Percentiles rank a stretch among this genome's conserved stretches.
These are phyloP conservation scores for Chaetomium olivaceum DNA, from an alignment of 2,329 filamentous ascomycete species.

Conservation along the genomic window DNA sequence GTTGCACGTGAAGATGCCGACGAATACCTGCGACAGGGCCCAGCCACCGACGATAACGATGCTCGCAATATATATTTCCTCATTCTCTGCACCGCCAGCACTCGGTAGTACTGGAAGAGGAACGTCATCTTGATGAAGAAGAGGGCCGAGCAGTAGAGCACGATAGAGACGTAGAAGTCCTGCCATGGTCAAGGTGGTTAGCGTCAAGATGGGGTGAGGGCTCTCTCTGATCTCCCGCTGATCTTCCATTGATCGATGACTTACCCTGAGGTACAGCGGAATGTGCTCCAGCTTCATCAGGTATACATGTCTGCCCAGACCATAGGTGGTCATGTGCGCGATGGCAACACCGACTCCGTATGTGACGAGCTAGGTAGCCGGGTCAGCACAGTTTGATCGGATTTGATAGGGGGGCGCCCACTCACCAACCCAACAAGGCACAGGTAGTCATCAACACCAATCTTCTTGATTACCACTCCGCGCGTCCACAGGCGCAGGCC, in stretches of 20 bases:
- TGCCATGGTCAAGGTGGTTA: constrained; percentile 15
- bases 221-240: too few species aligned
- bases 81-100: constrained; percentile 39
- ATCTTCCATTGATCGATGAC: not conserved
- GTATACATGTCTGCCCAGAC: constrained; percentile 27
- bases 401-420: not conserved
- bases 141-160: constrained; percentile 40
- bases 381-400: too few species aligned
- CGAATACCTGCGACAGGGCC: constrained; percentile 40
- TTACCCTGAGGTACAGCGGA: constrained; percentile 24
- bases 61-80: constrained; percentile 37
- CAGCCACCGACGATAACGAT: constrained; percentile 40
- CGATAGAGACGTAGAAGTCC: constrained; percentile 40
- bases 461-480: constrained; percentile 24
- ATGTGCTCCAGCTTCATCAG: constrained; percentile 18
- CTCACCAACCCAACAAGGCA: constrained; percentile 24
- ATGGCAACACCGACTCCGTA: constrained; percentile 28
- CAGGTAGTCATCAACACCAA: constrained; percentile 28
- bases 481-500: constrained; percentile 27
- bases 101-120: constrained; percentile 42
- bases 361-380: constrained; percentile 13
- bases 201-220: too few species aligned
- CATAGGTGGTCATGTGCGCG: constrained; percentile 27
- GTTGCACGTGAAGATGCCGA: constrained; percentile 40
- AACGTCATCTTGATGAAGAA: constrained; percentile 41